Base-by-base conservation (phyloP, 2,329 filamentous ascomycete species). In the Xylariaceae sp. region DNA sequence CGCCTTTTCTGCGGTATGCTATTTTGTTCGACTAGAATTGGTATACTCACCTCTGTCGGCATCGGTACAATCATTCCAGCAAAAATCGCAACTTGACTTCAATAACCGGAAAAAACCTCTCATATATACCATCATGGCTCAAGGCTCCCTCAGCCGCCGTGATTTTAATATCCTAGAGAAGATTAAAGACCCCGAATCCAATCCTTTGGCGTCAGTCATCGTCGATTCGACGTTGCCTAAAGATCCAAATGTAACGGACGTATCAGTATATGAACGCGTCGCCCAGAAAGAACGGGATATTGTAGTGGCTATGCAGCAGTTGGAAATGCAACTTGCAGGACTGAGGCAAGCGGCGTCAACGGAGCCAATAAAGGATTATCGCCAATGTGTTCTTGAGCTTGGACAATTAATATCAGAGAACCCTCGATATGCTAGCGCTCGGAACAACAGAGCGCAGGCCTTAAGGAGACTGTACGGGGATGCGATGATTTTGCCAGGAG, bases 391-490 rank as follows among this genome's bases (percentile, higher is more conserved):
- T 15, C 67, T 69, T 8, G 70, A 74, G 5, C 73, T 92, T 4
- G 77, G 79, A 24, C 66, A 70, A 2, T 75, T 91, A 26, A 81
- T 91, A 33, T 64, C 74, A 2, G 71, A 80, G 20, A 68, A 83
- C 47, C 86, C 88, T 3, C 71, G 74, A 26, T 92, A 92, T 70
- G 87, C 88, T 18, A 89, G 86, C 58, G 87, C 85, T 5, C 81
- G 84, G 53, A 88, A 91, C 68, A 92, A 93, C 70, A 80, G 88
- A 43, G 89, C 86, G 2, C 89, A 92, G 69, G 79, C 86, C 7
- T 63, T 81, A 24, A 75, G 87, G 18, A 75, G 86, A 41, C 71
- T 85, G 50, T 84, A 87, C 58, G 86, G 85, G 9, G 85, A 88
- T 64, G 72, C 75, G 2, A 75, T 85, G 65, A 71, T 87, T 18